These are phyloP conservation scores for Talaromyces verruculosus DNA, from an alignment of 2,329 filamentous ascomycete genomes.

Conservation along the genomic window DNA sequence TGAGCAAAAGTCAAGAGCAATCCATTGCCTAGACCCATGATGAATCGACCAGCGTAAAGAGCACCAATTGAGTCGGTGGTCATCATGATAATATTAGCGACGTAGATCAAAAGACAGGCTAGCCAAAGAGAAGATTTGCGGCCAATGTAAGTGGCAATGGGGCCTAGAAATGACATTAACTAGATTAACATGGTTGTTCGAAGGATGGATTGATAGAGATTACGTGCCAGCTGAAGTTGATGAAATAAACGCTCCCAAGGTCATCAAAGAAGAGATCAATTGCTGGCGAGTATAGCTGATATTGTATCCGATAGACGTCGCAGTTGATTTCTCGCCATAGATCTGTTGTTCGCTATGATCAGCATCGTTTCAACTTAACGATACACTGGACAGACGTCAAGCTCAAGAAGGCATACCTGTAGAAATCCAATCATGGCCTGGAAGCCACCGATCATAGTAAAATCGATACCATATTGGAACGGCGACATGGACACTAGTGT, in stretches of 20 bases:
- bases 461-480: constrained; percentile 35
- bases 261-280: constrained; percentile 50
- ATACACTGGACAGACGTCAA: neutral
- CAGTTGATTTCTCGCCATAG: neutral
- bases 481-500: constrained; percentile 35
- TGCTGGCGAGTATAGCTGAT: constrained; percentile 43
- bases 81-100: constrained; percentile 1
- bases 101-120: neutral
- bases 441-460: constrained; percentile 34
- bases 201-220: neutral
- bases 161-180: neutral
- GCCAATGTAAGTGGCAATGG: neutral
- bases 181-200: neutral
- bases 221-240: constrained; percentile 36
- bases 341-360: neutral
- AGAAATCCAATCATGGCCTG: constrained; percentile 35
- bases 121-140: neutral
- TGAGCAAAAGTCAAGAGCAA: neutral
- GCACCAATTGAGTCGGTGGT: neutral
- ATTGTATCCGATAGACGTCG: constrained; percentile 35
- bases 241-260: constrained; percentile 47
- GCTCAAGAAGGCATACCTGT: constrained; percentile 21
- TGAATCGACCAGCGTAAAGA: neutral
- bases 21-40: neutral
- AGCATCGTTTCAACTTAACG: neutral